Evolutionary conservation across 2,329 filamentous ascomycete genomes (phyloP), one percentile per base, ranked within the genome.

Genomic region (Colletotrichum australisinense): DNA sequence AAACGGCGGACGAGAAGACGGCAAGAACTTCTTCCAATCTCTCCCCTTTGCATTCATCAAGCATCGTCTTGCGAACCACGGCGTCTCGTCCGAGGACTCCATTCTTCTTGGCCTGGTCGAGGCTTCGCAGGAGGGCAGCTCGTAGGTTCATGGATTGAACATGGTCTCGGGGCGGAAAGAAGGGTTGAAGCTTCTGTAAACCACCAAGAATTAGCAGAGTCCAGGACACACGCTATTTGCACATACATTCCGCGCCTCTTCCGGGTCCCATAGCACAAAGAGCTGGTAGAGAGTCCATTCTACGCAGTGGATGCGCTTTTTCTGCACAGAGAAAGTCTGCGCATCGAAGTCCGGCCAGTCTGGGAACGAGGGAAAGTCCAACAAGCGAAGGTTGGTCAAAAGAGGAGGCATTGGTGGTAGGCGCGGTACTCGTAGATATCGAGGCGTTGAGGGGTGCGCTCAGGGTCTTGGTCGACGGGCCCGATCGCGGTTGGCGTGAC

Each of bases 1-100:
- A 82, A 0, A 98, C 95, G 0, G 91, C 90, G 16, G 93, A 94
- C 1, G 96, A 98, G 78, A 99, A 97, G 0, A 91, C 87, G 3
- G 94, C 91, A 32, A 98, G 87, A 1, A 98, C 85, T 79, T 99
- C 97, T 80, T 95, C 95, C 67, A 98, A 90, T 75, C 94, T 92
- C 67, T 98, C 95, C 6, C 96, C 96, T 76, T 93, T 95, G 84
- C 97, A 99, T 78, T 99, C 96, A 80, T 99, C 97, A 64, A 99
- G 86, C 94, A 98, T 98, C 0, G 95, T 97, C 85, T 98, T 98
- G 64, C 97, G 91, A 38, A 98, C 84, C 1, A 97, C 89, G 0
- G 90, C 89, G 79, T 98, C 95, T 63, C 94, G 89, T 3, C 95
- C 94, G 9, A 98, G 86, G 0, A 93, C 86, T 35, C 95, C 95